Evolutionary conservation across 2,329 filamentous ascomycete species (phyloP), one percentile per base, ranked within the genome.

Genomic region (Penicillium oxalicum): DNA sequence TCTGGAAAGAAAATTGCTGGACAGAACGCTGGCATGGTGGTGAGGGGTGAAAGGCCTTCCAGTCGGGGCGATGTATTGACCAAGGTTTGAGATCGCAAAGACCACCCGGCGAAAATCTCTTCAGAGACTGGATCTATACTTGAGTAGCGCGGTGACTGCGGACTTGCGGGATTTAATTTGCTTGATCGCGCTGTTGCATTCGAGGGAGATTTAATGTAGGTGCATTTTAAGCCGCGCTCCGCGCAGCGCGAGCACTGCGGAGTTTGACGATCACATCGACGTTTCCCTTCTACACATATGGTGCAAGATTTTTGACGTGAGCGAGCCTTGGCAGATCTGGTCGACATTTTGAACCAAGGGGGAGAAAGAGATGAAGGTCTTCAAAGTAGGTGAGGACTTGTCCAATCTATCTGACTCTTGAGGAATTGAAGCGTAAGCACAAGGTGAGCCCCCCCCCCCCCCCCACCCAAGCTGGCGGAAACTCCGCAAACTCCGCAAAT

Each of bases 281-380:
- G 45, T 28, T 55, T 52, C 5, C 50, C 52, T 24, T 48, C 44
- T n/a, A 45, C 50, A 32, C 52, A 55, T 29, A 42, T 43, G 13
- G 49, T 35, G 13, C 52, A 55, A 2, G 50, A 55, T 28, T 55
- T 55, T 8, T 55, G 52, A 9, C 50, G 47, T n/a, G 52, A 54
- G 8, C 49, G 49, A 13, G 24, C 9, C 35, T 24, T 9, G 13
- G 34, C 7, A 11, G 36, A 27, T 33, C 13, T 35, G 34, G 27
- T 25, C 35, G 46, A 34, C 51, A 53, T 53, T 18, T 40, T n/a
- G 29, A 2, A 27, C 34, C 12, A 44, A 27, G n/a, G 26, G 34
- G n/a, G 13, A 28, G 37, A 5, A 27, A 34, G 26, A 18, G 39
- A 40, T 5, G 24, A 29, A 39, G 44, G 25, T 48, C 29, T 28